These are phyloP conservation scores for Oryza meyeriana DNA, from an alignment of 176 grass and related monocot species.

Conservation along the genomic window DNA sequence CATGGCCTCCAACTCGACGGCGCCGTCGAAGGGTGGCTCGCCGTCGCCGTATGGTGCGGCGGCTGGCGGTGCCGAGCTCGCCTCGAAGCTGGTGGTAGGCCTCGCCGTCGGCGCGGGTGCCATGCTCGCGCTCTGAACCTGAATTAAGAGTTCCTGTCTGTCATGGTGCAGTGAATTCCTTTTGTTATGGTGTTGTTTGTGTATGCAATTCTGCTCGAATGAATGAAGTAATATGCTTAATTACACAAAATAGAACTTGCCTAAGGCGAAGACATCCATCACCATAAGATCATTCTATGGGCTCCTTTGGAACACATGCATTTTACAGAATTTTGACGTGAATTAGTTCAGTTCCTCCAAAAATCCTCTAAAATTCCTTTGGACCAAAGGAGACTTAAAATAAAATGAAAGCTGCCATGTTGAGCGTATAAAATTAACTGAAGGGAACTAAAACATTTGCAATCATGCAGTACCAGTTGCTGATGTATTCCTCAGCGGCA, in stretches of 20 bases:
- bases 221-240: not conserved
- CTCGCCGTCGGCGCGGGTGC: slow-evolving; percentile 30
- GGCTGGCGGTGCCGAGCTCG: not conserved
- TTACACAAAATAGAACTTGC: not conserved
- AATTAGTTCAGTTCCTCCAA: no score
- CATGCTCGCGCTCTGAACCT: slow-evolving; percentile 31
- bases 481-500: no score
- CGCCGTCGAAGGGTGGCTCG: not conserved
- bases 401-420: no score
- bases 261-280: not conserved
- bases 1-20: not conserved
- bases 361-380: no score
- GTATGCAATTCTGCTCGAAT: not conserved
- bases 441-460: no score
- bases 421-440: no score
- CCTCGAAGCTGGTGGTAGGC: slow-evolving; percentile 18
- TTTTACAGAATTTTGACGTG: no score
- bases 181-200: not conserved
- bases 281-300: not conserved
- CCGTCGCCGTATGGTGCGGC: not conserved
- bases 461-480: no score
- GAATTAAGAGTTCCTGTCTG: not conserved
- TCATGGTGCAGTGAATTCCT: not conserved
- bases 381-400: no score
- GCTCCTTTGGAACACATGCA: no score